These are phyloP conservation scores for Solanum pinnatisectum DNA, from an alignment of 257 asterid species.

Conservation along the genomic window DNA sequence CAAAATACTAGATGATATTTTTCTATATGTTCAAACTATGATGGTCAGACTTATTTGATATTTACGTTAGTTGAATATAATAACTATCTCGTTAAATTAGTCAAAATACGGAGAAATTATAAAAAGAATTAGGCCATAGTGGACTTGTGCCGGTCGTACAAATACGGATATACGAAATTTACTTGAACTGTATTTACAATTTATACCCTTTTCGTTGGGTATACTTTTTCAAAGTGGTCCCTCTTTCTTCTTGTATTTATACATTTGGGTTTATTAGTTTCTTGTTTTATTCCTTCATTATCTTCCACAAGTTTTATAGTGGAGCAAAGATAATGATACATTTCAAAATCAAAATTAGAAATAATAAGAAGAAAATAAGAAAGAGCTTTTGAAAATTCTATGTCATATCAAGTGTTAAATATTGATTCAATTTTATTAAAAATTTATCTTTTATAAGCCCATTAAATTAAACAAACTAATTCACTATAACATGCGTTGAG, in stretches of 20 bases:
- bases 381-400: not conserved
- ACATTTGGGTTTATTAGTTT: not conserved
- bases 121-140: not conserved
- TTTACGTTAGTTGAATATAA: not conserved
- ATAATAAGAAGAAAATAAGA: not conserved
- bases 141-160: not conserved
- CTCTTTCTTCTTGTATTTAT: not conserved
- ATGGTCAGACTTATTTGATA: not conserved
- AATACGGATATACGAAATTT: not conserved
- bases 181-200: not conserved
- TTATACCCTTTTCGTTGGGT: not conserved
- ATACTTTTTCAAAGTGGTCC: not conserved
- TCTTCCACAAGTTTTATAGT: not conserved
- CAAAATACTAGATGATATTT: not conserved
- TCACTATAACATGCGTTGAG: not conserved
- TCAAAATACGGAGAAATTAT: not conserved
- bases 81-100: not conserved
- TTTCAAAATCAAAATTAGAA: not conserved
- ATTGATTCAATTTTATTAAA: not conserved
- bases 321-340: not conserved
- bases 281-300: not conserved
- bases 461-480: not conserved
- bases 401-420: not conserved
- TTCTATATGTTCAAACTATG: not conserved
- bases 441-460: not conserved